A percentile compares a stretch with the other conserved stretches of the same genome.
phyloP scores from a whole-genome alignment of 129 eudicot genomes.

The Ambrosia trifida region DNA sequence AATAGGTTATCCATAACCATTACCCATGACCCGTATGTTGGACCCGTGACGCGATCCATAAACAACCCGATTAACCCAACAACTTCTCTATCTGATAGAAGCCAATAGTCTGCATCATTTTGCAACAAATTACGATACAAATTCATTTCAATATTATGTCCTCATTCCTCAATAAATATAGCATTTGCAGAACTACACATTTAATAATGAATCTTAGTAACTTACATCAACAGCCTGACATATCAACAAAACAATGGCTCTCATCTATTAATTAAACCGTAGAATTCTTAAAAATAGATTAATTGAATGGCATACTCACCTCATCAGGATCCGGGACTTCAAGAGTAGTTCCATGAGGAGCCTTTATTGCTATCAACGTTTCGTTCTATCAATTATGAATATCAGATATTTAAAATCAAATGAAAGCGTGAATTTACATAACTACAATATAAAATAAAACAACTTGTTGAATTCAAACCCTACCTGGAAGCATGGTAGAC shows the following conservation, averaged over 20 bases:
- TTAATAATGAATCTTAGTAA: constrained; percentile 1
- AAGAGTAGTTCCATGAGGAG: constrained; percentile 99
- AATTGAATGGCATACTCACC: constrained; percentile 44
- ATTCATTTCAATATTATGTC: not conserved
- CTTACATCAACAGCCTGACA: constrained; percentile 84
- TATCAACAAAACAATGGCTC: constrained; percentile 4
- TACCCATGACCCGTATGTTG: too few species aligned
- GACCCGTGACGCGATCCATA: too few species aligned
- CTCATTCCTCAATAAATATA: not conserved
- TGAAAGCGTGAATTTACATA: too few species aligned
- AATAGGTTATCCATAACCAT: too few species aligned
- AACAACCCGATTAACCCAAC: too few species aligned
- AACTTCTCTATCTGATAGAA: constrained; percentile 73
- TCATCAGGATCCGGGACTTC: constrained; percentile 99
- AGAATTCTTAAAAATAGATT: too few species aligned
- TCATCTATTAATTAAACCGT: constrained; percentile 20
- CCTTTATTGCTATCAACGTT: constrained; percentile 96
- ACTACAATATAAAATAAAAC: not conserved
- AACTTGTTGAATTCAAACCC: not conserved
- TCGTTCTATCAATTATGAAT: constrained; percentile 74
- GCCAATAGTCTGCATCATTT: constrained; percentile 89
- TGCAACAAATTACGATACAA: constrained; percentile 35
- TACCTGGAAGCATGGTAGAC: constrained; percentile 89
- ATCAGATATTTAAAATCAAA: too few species aligned
- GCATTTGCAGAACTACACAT: not conserved